Percentiles rank a stretch among this genome's conserved stretches.
Evolutionary conservation across 305 asterid species (phyloP).

Genomic region (Lippia alba): DNA sequence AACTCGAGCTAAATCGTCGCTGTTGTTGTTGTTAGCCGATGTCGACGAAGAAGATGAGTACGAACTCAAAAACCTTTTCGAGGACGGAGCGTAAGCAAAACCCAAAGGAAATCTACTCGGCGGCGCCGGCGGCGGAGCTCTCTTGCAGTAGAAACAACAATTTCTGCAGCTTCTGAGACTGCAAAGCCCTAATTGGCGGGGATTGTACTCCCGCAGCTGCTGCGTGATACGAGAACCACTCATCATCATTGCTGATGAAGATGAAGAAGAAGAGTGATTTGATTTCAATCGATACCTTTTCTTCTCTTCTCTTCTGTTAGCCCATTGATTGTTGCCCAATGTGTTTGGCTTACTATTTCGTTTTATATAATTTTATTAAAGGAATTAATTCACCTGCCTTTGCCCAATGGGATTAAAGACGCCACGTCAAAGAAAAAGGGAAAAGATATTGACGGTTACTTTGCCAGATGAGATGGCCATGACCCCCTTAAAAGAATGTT

Average conservation of each 20-base stretch:
- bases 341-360: no score
- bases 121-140: conserved; percentile 26
- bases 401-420: no score
- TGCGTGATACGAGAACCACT: conserved; percentile 52
- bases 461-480: no score
- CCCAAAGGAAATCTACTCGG: conserved; percentile 31
- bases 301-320: neutral
- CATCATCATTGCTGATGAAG: conserved; percentile 38
- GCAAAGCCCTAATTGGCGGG: conserved; percentile 49
- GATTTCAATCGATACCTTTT: neutral
- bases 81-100: conserved; percentile 6
- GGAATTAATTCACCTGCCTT: no score
- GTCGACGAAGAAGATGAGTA: conserved; percentile 36
- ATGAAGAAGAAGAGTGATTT: neutral
- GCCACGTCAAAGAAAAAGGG: no score
- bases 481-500: no score
- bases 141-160: conserved; percentile 18
- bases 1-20: conserved; percentile 34
- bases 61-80: conserved; percentile 38
- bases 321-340: neutral
- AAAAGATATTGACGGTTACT: no score
- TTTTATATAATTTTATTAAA: no score
- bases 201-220: conserved; percentile 50
- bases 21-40: conserved; percentile 30
- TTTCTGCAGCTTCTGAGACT: conserved; percentile 28